phyloP scores from a whole-genome alignment of 345 rosid species.

The Cardiospermum halicacabum region DNA sequence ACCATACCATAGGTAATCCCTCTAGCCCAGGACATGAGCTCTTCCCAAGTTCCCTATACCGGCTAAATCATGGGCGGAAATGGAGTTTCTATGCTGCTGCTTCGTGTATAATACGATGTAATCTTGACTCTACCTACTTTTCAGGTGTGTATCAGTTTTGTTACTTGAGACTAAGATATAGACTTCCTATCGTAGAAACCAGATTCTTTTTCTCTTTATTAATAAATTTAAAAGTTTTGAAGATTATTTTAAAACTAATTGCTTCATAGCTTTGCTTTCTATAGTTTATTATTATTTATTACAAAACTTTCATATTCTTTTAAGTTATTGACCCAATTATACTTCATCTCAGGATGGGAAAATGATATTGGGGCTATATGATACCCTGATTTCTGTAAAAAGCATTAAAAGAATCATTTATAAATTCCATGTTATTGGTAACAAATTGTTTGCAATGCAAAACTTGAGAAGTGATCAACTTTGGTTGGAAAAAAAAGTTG shows the following conservation, averaged over 20 bases:
- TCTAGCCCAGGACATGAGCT: conserved; percentile 7
- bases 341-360: not conserved
- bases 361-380: too few relatives aligned
- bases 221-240: conserved; percentile 1
- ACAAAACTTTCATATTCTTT: not conserved
- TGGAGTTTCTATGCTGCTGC: conserved; percentile 12
- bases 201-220: not conserved
- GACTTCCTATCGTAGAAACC: not conserved
- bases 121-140: not conserved
- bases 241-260: not conserved
- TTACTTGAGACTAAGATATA: not conserved
- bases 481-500: conserved; percentile 5
- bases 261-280: not conserved
- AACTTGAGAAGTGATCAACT: conserved; percentile 10
- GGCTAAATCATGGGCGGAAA: not conserved
- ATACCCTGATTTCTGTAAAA: too few relatives aligned
- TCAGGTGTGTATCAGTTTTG: conserved; percentile 22
- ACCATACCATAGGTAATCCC: conserved; percentile 1
- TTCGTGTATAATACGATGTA: conserved; percentile 5
- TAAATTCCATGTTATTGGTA: not conserved
- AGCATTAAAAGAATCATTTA: not conserved
- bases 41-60: not conserved
- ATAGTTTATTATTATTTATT: not conserved
- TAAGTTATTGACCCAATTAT: not conserved
- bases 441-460: not conserved